Conservation (phyloP, 2,329 filamentous ascomycete genomes). For the Beauveria bassiana region DNA sequence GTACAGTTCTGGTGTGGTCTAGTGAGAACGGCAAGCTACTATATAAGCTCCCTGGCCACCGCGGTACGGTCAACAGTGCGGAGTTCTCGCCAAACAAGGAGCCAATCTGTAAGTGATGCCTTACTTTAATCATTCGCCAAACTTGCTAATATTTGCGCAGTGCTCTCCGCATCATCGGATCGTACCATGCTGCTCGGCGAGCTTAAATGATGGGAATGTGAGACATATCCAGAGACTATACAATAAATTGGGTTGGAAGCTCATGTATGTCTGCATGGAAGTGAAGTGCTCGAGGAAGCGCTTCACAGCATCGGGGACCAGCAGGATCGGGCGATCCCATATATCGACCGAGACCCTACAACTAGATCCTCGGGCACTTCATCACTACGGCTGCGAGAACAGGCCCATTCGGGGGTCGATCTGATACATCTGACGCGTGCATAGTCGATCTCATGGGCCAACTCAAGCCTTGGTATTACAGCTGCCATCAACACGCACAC, state of each 20-base stretch:
- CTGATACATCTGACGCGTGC: not conserved
- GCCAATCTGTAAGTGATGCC: conserved; percentile 66
- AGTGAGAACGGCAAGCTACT: conserved; percentile 78
- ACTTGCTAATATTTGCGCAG: conserved; percentile 42
- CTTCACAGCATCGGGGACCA: not conserved
- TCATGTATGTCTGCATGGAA: not conserved
- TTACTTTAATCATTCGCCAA: not conserved
- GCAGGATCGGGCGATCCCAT: not conserved
- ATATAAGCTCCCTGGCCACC: conserved; percentile 93
- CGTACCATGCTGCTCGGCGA: conserved; percentile 78
- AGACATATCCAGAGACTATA: not conserved
- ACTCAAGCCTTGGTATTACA: not conserved
- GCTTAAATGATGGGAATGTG: conserved; percentile 41
- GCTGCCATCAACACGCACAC: not conserved
- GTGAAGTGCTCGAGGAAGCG: not conserved
- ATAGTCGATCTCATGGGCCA: not conserved
- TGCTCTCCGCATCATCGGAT: conserved; percentile 86
- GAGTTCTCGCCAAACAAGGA: conserved; percentile 81
- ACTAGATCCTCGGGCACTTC: not conserved
- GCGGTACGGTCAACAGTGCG: conserved; percentile 89
- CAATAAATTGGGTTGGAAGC: not conserved
- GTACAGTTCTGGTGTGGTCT: conserved; percentile 88
- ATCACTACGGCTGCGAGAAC: not conserved
- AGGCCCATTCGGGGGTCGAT: not conserved
- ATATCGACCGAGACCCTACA: not conserved